Evolutionary conservation across 345 rosid genomes (phyloP), one percentile per base, ranked within the genome.

Genomic region (Pugionium cornutum): DNA sequence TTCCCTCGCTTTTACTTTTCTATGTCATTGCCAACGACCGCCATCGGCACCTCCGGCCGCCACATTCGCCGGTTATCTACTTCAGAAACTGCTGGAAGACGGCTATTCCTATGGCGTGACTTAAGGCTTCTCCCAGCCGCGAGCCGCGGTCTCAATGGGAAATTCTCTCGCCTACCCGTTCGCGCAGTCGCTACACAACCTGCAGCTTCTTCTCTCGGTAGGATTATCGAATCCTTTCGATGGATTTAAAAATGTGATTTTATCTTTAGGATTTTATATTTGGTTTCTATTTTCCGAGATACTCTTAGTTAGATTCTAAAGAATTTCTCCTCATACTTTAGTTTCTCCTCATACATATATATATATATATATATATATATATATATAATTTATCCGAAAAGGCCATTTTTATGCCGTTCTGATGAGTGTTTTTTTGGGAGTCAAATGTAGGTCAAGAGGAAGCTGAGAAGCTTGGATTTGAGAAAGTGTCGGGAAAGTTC

Each of bases 391-490:
- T 18, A 18, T 18, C 18, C 18, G 18, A 18, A 18, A 0, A 18
- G 18, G 18, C 18, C 18, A 6, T 7, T 1, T 59, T 30, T 9
- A 66, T 4, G 9, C 35, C 1, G 1, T n/a, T 33, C 25, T 67
- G 64, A 67, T 57, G 48, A 37, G 49, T 39, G 35, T 26, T 27
- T 49, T 58, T 58, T 4, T 46, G 18, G 40, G 76, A 9, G 66
- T 64, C 62, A 77, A 89, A 78, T 78, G 68, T 54, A 48, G 76
- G 41, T 46, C 66, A 79, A 9, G 81, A 85, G 71, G 96, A 79
- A 70, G 83, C 76, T 59, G 81, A 79, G 84, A 82, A 79, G 78
- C 73, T 76, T 66, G 98, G 98, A 53, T 92, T 89, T 70, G 87
- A 87, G 78, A 89, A 84, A 76, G 80, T 86, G 0, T 81, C 89